phyloP scores from a whole-genome alignment of 768 basidiomycete species.

The Podaxis mareebaensis region DNA sequence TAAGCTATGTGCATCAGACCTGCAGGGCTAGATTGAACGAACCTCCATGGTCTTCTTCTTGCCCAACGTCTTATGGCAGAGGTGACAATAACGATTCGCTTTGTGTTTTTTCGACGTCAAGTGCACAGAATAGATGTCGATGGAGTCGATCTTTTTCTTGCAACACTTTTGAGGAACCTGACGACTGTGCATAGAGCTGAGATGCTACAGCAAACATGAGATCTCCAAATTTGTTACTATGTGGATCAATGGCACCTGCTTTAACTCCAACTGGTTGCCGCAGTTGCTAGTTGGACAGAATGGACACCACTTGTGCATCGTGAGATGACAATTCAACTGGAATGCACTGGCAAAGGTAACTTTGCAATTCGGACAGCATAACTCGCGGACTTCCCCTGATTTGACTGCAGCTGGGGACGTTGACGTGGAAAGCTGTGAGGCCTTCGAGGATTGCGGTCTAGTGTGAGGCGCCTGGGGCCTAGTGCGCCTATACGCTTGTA shows the following conservation, averaged over 20 bases:
- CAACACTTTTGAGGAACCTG: neutral
- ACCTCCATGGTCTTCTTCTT: neutral
- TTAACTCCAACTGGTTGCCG: neutral
- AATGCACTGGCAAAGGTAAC: neutral
- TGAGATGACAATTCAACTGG: neutral
- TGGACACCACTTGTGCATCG: neutral
- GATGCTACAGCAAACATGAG: neutral
- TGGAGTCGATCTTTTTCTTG: neutral
- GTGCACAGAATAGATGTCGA: neutral
- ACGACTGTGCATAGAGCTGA: neutral
- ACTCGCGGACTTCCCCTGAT: neutral
- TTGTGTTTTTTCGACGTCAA: neutral
- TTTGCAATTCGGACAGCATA: neutral
- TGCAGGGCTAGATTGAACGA: neutral
- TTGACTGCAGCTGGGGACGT: neutral
- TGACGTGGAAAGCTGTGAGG: neutral
- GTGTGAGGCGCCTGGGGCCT: too few species aligned
- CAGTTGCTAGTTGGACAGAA: neutral
- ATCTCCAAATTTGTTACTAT: neutral
- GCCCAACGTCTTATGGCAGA: neutral
- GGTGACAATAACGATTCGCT: neutral
- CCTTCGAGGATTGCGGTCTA: too few species aligned
- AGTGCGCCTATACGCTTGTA: neutral
- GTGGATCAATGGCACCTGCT: neutral
- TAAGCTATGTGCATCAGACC: neutral